Conservation (phyloP, 2,329 filamentous ascomycete species). For the Ustilaginoidea virens region DNA sequence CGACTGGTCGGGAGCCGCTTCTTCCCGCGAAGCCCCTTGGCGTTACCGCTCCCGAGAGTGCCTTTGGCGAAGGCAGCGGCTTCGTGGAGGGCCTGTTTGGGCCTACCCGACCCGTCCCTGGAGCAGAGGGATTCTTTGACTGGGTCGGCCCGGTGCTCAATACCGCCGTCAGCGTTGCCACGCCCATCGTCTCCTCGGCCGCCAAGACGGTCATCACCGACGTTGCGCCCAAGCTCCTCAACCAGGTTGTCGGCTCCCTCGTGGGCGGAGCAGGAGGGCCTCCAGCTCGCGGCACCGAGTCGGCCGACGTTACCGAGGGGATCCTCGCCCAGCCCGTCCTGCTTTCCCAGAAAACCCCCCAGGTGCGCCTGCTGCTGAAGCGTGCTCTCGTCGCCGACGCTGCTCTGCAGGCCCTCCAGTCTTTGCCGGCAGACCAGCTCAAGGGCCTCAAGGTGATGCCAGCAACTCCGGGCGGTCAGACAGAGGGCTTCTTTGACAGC, state of each 20-base stretch:
- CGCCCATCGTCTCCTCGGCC: conserved; percentile 1
- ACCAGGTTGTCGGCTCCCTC: not conserved
- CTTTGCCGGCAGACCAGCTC: conserved; percentile 4
- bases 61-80: not conserved
- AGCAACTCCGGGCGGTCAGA: not conserved
- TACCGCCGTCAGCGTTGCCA: conserved; percentile 1
- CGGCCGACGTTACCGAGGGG: too few relatives aligned
- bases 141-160: conserved; percentile 5
- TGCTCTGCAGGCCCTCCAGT: conserved; percentile 6
- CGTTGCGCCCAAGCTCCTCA: not conserved
- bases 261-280: not conserved
- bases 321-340: too few relatives aligned
- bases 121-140: conserved; percentile 5
- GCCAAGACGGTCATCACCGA: not conserved
- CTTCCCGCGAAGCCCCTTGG: too few relatives aligned
- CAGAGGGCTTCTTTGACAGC: conserved; percentile 5
- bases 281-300: too few relatives aligned
- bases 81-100: conserved; percentile 1
- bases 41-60: too few relatives aligned
- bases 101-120: conserved; percentile 5
- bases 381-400: conserved; percentile 7
- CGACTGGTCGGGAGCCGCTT: too few relatives aligned
- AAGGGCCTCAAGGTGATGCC: conserved; percentile 1
- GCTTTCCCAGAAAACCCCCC: not conserved
- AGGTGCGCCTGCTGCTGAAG: conserved; percentile 5